Evolutionary conservation across 345 rosid genomes (phyloP), one percentile per base, ranked within the genome.

Genomic region (Dipteronia dyeriana): DNA sequence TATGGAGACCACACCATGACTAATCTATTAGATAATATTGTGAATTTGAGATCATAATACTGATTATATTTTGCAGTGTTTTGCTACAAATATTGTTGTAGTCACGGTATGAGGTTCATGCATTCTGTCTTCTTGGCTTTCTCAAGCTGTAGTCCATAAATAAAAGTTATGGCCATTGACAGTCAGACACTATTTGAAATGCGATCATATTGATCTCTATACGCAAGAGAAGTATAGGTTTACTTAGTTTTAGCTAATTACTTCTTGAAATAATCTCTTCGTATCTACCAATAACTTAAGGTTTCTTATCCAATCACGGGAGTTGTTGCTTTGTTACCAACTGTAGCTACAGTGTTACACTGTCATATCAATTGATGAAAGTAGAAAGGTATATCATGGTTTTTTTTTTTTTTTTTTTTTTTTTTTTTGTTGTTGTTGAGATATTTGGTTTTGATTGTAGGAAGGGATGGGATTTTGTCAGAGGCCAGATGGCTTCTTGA

Each of bases 401-500:
- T 0, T 26, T 0, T 26, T 26, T 26, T 29, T 29, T 29, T 29
- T 29, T 29, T 29, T 29, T 1, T 29, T 29, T 59, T 54, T 57
- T 31, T 64, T 7, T 20, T 5, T 0, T 7, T 43, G 17, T 14
- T 23, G 14, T 31, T 57, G 39, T 47, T n/a, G 12, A 53, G 22
- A 57, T 76, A 34, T 45, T 78, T 41, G 74, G 17, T 75, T 80
- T 59, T 70, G 54, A 73, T 60, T 66, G 68, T 63, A 90, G 95
- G 90, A 79, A 56, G 73, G 4, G 84, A 85, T 70, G 94, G 99
- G 51, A 78, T 95, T 79, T 86, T 95, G 84, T 71, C 91, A 0
- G 96, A 95, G 86, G 99, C 99, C 56, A 88, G 76, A 82, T 87
- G 94, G 93, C 99, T 93, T 80, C 96, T 95, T 70, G 93, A 95